These are phyloP conservation scores for Gossypium laxum DNA, from an alignment of 441 rosid genomes.

Conservation along the genomic window DNA sequence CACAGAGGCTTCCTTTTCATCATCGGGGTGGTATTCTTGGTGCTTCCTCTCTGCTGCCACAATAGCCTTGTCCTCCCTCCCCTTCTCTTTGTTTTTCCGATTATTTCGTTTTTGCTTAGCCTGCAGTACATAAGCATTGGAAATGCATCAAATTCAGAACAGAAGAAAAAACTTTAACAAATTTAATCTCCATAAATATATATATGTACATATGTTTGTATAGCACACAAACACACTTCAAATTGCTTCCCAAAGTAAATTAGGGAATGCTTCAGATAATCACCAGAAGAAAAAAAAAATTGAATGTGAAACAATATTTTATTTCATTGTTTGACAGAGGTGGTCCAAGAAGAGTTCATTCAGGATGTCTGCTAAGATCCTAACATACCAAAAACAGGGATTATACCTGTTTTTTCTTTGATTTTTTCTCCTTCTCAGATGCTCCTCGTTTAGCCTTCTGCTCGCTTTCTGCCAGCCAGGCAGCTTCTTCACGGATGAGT, in stretches of 20 bases:
- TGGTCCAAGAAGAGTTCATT: neutral
- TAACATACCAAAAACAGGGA: neutral
- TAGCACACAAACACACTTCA: neutral
- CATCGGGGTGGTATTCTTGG: conserved; percentile 28
- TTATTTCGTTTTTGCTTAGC: conserved; percentile 79
- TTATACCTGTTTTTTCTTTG: conserved; percentile 78
- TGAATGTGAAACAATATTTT: neutral
- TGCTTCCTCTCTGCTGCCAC: conserved; percentile 29
- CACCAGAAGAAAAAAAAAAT: neutral
- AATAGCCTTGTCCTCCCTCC: conserved; percentile 48
- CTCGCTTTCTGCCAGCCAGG: conserved; percentile 68
- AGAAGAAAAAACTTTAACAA: neutral
- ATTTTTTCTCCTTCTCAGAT: conserved; percentile 67
- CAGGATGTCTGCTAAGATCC: neutral
- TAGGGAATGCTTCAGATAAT: neutral
- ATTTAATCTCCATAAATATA: neutral
- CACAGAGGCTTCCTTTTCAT: conserved; percentile 34
- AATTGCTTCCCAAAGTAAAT: neutral
- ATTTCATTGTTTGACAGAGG: neutral
- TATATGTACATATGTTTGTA: neutral
- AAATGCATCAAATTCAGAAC: neutral
- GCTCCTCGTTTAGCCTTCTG: conserved; percentile 72
- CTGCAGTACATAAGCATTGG: conserved; percentile 27
- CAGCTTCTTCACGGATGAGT: conserved; percentile 89
- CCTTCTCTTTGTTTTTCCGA: conserved; percentile 72